Percentiles rank a stretch among this genome's conserved stretches.
Conservation (phyloP, 2,329 filamentous ascomycete genomes). For the Aspergillus jensenii region DNA sequence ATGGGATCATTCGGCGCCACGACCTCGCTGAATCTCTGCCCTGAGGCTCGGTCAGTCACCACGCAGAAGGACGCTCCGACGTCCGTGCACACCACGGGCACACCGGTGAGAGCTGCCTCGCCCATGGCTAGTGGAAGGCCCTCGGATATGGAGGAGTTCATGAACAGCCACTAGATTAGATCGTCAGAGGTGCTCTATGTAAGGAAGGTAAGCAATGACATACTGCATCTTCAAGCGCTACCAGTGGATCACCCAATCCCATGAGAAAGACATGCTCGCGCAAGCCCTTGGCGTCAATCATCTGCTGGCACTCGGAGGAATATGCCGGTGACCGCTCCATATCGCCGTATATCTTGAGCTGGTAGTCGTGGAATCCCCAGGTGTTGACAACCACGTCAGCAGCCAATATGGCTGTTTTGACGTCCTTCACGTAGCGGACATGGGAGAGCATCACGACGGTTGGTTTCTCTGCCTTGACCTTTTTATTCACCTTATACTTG, state of each 20-base stretch:
- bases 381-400: slow-evolving; percentile 65
- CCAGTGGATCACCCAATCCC: slow-evolving; percentile 13
- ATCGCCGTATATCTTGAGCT: slow-evolving; percentile 61
- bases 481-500: slow-evolving; percentile 58
- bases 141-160: slow-evolving; percentile 46
- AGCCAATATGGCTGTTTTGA: slow-evolving; percentile 62
- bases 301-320: slow-evolving; percentile 57
- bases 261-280: slow-evolving; percentile 53
- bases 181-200: slow-evolving; percentile 26
- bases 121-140: slow-evolving; percentile 45
- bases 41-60: slow-evolving; percentile 41
- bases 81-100: slow-evolving; percentile 42
- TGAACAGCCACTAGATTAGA: slow-evolving; percentile 49
- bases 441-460: slow-evolving; percentile 66
- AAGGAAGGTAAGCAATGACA: background rate
- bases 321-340: slow-evolving; percentile 63
- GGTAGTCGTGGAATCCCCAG: slow-evolving; percentile 63
- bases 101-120: slow-evolving; percentile 45
- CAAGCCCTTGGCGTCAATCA: slow-evolving; percentile 55
- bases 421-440: slow-evolving; percentile 53
- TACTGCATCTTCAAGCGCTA: slow-evolving; percentile 16
- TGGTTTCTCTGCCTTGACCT: slow-evolving; percentile 57
- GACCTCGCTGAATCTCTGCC: slow-evolving; percentile 57
- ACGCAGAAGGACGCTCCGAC: slow-evolving; percentile 42
- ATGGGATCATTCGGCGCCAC: slow-evolving; percentile 63